phyloP scores from a whole-genome alignment of 139 green algal genomes.

The Micractinium conductrix region DNA sequence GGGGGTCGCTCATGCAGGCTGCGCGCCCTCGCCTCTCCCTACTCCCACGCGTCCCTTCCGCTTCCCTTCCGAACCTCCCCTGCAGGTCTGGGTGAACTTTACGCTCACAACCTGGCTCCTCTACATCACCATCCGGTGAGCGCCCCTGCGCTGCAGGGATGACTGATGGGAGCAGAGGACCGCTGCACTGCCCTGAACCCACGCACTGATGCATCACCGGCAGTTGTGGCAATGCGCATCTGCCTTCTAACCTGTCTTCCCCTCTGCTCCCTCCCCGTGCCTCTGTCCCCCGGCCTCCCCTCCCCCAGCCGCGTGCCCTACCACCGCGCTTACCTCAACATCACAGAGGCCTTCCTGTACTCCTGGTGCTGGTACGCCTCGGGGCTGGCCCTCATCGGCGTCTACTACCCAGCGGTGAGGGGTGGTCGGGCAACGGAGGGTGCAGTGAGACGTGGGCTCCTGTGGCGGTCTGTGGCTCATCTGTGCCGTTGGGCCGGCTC shows the following conservation, averaged over 20 bases:
- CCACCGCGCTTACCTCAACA: constrained; percentile 15
- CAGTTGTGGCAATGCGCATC: too few species aligned
- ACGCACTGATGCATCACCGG: too few species aligned
- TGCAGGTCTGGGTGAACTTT: constrained; percentile 2
- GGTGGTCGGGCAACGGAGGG: too few species aligned
- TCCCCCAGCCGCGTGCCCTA: neutral
- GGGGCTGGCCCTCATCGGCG: constrained; percentile 1
- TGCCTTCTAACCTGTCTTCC: neutral
- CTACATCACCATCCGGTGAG: constrained; percentile 7
- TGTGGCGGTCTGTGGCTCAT: neutral
- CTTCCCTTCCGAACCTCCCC: neutral
- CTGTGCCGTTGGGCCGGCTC: neutral
- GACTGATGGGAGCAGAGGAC: too few species aligned
- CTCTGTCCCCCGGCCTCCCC: neutral
- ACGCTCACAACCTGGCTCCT: constrained; percentile 2
- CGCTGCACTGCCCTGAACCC: too few species aligned
- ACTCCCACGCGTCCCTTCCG: neutral
- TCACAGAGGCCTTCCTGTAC: neutral
- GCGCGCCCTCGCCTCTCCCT: neutral
- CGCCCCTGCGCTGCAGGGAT: too few species aligned
- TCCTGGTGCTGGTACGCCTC: constrained; percentile 12
- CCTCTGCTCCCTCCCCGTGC: neutral
- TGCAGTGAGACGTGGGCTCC: neutral
- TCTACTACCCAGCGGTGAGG: neutral
- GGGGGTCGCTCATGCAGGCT: neutral